phyloP scores from a whole-genome alignment of 2,329 filamentous ascomycete species.

The Cytospora mali region DNA sequence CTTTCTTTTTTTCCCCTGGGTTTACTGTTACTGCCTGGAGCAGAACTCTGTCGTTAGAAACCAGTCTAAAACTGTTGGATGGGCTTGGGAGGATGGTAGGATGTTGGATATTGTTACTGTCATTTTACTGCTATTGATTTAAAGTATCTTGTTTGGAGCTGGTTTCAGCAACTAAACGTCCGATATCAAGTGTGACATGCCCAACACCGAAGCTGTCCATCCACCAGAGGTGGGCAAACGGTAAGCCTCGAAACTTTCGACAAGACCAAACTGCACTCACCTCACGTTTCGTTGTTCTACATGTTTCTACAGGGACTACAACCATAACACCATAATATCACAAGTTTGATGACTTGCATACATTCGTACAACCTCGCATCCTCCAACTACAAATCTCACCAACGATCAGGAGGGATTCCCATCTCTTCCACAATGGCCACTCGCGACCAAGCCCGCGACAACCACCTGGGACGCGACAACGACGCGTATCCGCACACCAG shows the following conservation, averaged over 20 bases:
- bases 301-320: not conserved
- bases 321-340: not conserved
- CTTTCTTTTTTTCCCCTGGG: not conserved
- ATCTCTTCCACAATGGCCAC: not conserved
- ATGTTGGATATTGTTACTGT: too few species aligned
- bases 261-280: not conserved
- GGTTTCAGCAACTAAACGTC: not conserved
- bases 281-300: not conserved
- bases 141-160: not conserved
- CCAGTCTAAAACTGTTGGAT: not conserved
- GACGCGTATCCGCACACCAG: not conserved
- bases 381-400: not conserved
- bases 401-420: not conserved
- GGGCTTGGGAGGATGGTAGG: not conserved
- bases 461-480: not conserved
- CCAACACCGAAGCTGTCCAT: not conserved
- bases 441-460: not conserved
- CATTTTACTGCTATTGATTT: too few species aligned
- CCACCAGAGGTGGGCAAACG: not conserved
- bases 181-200: not conserved
- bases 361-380: not conserved
- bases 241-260: not conserved
- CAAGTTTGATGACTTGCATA: not conserved
- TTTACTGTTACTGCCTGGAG: constrained; percentile 19
- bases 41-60: constrained; percentile 3